Base-by-base conservation (phyloP, 177 flowering plant genomes). In the Telopea speciosissima region DNA sequence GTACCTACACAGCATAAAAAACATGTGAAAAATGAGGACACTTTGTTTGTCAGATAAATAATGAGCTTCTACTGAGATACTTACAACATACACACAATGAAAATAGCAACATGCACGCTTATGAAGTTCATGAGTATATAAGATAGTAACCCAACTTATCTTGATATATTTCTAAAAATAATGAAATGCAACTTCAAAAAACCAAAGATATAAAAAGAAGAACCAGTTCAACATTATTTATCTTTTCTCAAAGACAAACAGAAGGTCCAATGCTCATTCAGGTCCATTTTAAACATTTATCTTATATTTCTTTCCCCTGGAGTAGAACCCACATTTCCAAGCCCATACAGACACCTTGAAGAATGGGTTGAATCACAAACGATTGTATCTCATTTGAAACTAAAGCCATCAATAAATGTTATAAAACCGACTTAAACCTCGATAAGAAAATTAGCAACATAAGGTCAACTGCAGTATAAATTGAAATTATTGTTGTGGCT, bases 1-100 rank as follows among this genome's bases (percentile, higher is more conserved):
- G 99, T 68, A 95, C 97, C 99, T 95, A 76, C 85, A 85, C 9
- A 76, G 59, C 36, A 71, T 19, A 66, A 52, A 66, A 56, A 56
- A 68, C 31, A 23, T 56, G 19, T 12, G 19, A 12, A 49, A 16
- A 49, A 11, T 49, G 54, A 49, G 54, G 19, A 49, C 17, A 13
- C 54, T 49, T 49, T 1, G 19, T 49, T 49, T 12, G 54, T 16
- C 19, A 17, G 19, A 49, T 16, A 49, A 49, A 5, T 49, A 49
- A 49, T 49, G 19, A 49, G 19, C 17, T 49, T 49, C 9, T 36
- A 16, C 8, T 49, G 54, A 49, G 54, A 49, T 49, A 49, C 3
- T 12, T 13, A 49, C 54, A 49, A 49, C 17, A 49, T 13, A 16
- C 54, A 49, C 2, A 13, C 54, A 49, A 11, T 11, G 16, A 49